Evolutionary conservation across 1,284 basidiomycete species (phyloP).

Genomic region (Melampsora abietis-canadensis): DNA sequence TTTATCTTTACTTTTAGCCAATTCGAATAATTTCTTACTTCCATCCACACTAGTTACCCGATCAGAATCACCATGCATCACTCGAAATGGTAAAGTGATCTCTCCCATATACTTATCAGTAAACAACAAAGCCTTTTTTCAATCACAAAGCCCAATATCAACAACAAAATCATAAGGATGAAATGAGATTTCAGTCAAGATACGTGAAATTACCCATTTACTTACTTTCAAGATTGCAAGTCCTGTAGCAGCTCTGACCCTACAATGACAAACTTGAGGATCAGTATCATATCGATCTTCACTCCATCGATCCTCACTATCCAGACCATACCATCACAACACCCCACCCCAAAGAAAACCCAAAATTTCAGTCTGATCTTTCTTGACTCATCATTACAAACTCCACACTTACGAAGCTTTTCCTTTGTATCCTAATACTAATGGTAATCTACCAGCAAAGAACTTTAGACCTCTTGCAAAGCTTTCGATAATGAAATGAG

Average conservation of each 20-base stretch:
- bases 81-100: conserved; percentile 48
- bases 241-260: conserved; percentile 50
- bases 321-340: background rate
- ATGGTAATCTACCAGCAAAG: conserved; percentile 30
- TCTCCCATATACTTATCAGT: conserved; percentile 29
- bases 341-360: background rate
- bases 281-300: conserved; percentile 21
- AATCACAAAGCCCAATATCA: background rate
- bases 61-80: conserved; percentile 48
- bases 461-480: conserved; percentile 2
- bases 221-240: conserved; percentile 47
- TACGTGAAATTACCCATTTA: too few relatives aligned
- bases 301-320: conserved; percentile 25
- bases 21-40: conserved; percentile 17
- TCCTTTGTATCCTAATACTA: conserved; percentile 30
- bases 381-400: too few relatives aligned
- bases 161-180: background rate
- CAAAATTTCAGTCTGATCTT: too few relatives aligned
- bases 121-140: conserved; percentile 20
- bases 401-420: conserved; percentile 31
- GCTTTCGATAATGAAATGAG: conserved; percentile 9
- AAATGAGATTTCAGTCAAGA: background rate
- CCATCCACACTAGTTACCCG: conserved; percentile 27
- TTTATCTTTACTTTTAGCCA: conserved; percentile 17
- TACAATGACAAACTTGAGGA: conserved; percentile 49